These are phyloP conservation scores for Pyrrhoderma noxium DNA, from an alignment of 1,284 basidiomycete genomes.

Conservation along the genomic window DNA sequence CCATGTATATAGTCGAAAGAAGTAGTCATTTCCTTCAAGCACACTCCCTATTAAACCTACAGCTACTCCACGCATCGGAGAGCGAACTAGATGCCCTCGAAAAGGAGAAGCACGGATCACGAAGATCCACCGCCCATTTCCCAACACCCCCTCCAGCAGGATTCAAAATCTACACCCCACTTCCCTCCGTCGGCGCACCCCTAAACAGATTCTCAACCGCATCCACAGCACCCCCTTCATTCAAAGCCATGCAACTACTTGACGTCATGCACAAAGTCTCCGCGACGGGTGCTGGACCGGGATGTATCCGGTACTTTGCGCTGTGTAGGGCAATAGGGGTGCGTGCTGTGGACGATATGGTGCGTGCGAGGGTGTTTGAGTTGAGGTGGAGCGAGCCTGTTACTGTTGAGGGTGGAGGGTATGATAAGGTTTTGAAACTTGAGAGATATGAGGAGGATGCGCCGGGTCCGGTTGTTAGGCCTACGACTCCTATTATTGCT, in stretches of 20 bases:
- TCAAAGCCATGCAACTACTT: constrained; percentile 65
- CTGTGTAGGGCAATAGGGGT: constrained; percentile 73
- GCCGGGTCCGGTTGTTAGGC: constrained; percentile 64
- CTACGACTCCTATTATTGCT: constrained; percentile 69
- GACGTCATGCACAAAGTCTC: constrained; percentile 66
- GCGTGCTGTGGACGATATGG: constrained; percentile 72
- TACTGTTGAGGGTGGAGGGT: constrained; percentile 26
- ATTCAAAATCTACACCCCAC: constrained; percentile 58
- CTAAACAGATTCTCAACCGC: constrained; percentile 4
- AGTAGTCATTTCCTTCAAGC: constrained; percentile 74
- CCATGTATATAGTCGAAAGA: constrained; percentile 51
- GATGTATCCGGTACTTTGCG: constrained; percentile 58
- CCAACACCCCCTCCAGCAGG: constrained; percentile 38
- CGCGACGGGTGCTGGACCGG: not conserved
- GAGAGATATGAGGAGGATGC: constrained; percentile 17
- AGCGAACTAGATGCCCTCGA: constrained; percentile 26
- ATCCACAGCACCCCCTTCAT: constrained; percentile 34
- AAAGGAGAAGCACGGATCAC: constrained; percentile 22
- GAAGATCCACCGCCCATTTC: constrained; percentile 16
- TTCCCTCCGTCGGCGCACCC: constrained; percentile 24
- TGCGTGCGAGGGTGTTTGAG: constrained; percentile 65
- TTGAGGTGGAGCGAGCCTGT: constrained; percentile 69
- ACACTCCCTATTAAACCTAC: constrained; percentile 63
- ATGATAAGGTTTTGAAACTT: constrained; percentile 8
- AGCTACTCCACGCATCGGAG: constrained; percentile 69